phyloP scores from a whole-genome alignment of 1,284 basidiomycete species.

The Wallemia hederae region DNA sequence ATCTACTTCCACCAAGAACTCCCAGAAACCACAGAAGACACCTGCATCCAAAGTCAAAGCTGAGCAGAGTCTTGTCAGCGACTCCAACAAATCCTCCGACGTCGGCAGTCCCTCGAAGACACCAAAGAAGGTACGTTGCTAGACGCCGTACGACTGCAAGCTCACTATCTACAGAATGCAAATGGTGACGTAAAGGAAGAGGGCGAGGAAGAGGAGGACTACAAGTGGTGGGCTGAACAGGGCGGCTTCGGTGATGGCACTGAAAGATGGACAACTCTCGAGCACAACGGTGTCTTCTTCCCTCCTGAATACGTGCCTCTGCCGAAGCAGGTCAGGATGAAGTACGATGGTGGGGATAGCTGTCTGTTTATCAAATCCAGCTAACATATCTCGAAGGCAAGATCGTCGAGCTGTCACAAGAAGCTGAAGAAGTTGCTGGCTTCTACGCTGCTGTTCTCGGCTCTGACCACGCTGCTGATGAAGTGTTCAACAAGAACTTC shows the following conservation, averaged over 20 bases:
- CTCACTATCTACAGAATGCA: not conserved
- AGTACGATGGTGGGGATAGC: slow-evolving; percentile 46
- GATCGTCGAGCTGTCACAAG: slow-evolving; percentile 44
- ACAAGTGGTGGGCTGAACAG: slow-evolving; percentile 53
- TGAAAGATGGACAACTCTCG: slow-evolving; percentile 69
- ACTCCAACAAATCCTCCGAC: no score
- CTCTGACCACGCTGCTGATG: slow-evolving; percentile 72
- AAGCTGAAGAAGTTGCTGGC: slow-evolving; percentile 83
- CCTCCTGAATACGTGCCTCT: slow-evolving; percentile 76
- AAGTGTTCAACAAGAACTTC: slow-evolving; percentile 78
- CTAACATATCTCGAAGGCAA: slow-evolving; percentile 26
- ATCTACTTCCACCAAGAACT: no score
- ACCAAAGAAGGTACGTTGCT: not conserved
- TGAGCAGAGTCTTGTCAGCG: no score
- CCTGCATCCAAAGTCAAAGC: no score
- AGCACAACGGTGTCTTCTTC: slow-evolving; percentile 84
- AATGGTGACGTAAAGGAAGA: not conserved
- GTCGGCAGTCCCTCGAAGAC: no score
- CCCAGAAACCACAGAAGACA: not conserved
- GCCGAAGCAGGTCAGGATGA: slow-evolving; percentile 67
- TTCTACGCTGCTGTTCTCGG: slow-evolving; percentile 87
- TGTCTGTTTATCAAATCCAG: slow-evolving; percentile 4
- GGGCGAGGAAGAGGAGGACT: slow-evolving; percentile 12
- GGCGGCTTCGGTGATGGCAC: slow-evolving; percentile 33
- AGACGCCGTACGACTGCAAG: no score